A percentile compares a stretch with the other conserved stretches of the same genome.
These are phyloP conservation scores for Aureobasidium sp. DNA, from an alignment of 2,329 filamentous ascomycete species.

Conservation along the genomic window DNA sequence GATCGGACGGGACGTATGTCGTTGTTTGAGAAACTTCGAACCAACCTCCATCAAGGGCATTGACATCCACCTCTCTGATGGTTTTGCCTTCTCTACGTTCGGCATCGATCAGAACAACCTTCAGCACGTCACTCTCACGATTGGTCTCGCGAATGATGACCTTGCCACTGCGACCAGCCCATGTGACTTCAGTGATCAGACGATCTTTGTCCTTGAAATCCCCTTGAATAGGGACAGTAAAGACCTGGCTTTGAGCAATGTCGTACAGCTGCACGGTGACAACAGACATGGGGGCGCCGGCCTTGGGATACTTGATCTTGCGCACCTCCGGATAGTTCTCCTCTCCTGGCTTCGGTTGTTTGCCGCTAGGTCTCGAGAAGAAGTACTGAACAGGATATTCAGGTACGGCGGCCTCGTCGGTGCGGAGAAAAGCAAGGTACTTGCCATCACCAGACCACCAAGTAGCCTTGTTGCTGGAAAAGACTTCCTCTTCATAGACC, in stretches of 20 bases:
- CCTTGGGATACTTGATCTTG: slow-evolving; percentile 95
- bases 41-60: slow-evolving; percentile 89
- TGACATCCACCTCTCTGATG: slow-evolving; percentile 71
- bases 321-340: slow-evolving; percentile 87
- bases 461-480: slow-evolving; percentile 70
- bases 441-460: slow-evolving; percentile 95
- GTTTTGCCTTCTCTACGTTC: slow-evolving; percentile 64
- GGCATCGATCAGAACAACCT: slow-evolving; percentile 80
- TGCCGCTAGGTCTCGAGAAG: slow-evolving; percentile 74
- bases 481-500: slow-evolving; percentile 90
- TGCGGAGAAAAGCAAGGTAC: slow-evolving; percentile 84
- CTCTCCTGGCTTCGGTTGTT: slow-evolving; percentile 58
- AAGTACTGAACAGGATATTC: slow-evolving; percentile 94
- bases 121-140: slow-evolving; percentile 84
- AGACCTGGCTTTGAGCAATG: slow-evolving; percentile 66
- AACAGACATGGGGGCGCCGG: slow-evolving; percentile 85
- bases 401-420: slow-evolving; percentile 86
- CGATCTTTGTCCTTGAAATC: slow-evolving; percentile 76
- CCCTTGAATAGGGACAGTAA: slow-evolving; percentile 68
- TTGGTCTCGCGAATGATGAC: slow-evolving; percentile 90
- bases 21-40: slow-evolving; percentile 89
- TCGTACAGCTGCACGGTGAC: slow-evolving; percentile 89
- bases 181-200: slow-evolving; percentile 87
- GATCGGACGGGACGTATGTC: slow-evolving; percentile 77
- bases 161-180: slow-evolving; percentile 68